These are phyloP conservation scores for Polyporus tsugae DNA, from an alignment of 1,284 basidiomycete species.

Conservation along the genomic window DNA sequence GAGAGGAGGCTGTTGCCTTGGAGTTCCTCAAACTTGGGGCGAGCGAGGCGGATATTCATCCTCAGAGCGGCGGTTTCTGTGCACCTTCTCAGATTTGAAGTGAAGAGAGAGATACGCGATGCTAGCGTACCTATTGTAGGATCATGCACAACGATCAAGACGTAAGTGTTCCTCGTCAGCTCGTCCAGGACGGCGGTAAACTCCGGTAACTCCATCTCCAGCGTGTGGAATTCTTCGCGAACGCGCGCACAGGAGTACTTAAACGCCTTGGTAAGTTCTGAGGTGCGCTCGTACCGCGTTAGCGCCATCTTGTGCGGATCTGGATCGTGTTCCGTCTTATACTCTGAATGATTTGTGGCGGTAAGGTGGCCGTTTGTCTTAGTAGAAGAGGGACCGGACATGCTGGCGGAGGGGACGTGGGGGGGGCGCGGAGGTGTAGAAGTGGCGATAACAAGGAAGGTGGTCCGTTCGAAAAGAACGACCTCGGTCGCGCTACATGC, in stretches of 20 bases:
- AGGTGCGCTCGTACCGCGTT: conserved; percentile 94
- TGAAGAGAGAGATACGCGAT: conserved; percentile 6
- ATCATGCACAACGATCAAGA: conserved; percentile 89
- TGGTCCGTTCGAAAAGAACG: conserved; percentile 95
- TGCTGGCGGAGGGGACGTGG: conserved; percentile 23
- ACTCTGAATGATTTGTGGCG: conserved; percentile 21
- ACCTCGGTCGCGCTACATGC: conserved; percentile 93
- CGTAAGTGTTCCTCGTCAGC: conserved; percentile 94
- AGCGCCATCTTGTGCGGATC: conserved; percentile 67
- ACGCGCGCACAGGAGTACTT: conserved; percentile 89
- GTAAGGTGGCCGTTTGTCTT: conserved; percentile 33
- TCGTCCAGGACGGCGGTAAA: conserved; percentile 95
- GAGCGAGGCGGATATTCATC: conserved; percentile 84
- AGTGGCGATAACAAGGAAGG: conserved; percentile 95
- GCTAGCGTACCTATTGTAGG: conserved; percentile 77
- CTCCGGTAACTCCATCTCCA: conserved; percentile 84
- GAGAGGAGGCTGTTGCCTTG: conserved; percentile 68
- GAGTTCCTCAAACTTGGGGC: conserved; percentile 84
- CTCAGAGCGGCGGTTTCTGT: conserved; percentile 85
- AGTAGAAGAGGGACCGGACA: conserved; percentile 41
- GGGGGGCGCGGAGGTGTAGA: conserved; percentile 50
- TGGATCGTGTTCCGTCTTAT: conserved; percentile 36
- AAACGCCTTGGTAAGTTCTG: conserved; percentile 95
- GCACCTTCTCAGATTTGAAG: background rate
- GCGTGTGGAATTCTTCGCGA: conserved; percentile 81